Base-by-base conservation (phyloP, 2,329 filamentous ascomycete genomes). In the Botrytis elliptica region DNA sequence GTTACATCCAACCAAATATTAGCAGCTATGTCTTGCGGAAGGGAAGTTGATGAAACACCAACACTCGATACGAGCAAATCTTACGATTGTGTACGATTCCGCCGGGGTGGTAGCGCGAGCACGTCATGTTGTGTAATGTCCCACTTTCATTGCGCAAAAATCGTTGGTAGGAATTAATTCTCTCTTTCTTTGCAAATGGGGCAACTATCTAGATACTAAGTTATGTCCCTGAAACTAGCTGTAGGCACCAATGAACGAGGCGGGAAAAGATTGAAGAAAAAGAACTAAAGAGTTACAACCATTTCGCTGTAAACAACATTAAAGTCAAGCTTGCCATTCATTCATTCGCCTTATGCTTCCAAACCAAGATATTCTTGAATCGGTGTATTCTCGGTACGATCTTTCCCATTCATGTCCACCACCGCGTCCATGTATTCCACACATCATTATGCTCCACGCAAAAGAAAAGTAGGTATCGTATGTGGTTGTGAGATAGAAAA, bases 391-490 rank as follows among this genome's bases (percentile, higher is more conserved):
- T 69, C 52, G n/a, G 71, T 69, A 42, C n/a, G 49, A 42, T 68
- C 66, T 42, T 68, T 40, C 63, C 65, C 63, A 67, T 74, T 73
- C 73, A 69, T 75, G 70, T 66, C 72, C 74, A 75, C 73, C 59
- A 57, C 72, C 44, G 63, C 70, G 66, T 72, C 71, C 65, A 73
- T 76, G 73, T 74, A 72, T 73, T 77, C 75, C 78, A 76, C 36
- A 68, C 76, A 71, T 77, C 75, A 76, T 78, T 77, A 77, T 68
- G 73, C 75, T 74, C 63, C 62, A 71, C 22, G 64, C 73, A 73
- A 73, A 76, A 77, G 75, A 79, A 77, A 75, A 77, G 75, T 79
- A 73, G 65, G 64, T 71, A 78, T 78, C 77, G 76, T 78, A 77
- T 73, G 76, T 78, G 75, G 75, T 75, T 57, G 74, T 73, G 74